phyloP scores from a whole-genome alignment of 768 basidiomycete species.

The Trametes punicea region DNA sequence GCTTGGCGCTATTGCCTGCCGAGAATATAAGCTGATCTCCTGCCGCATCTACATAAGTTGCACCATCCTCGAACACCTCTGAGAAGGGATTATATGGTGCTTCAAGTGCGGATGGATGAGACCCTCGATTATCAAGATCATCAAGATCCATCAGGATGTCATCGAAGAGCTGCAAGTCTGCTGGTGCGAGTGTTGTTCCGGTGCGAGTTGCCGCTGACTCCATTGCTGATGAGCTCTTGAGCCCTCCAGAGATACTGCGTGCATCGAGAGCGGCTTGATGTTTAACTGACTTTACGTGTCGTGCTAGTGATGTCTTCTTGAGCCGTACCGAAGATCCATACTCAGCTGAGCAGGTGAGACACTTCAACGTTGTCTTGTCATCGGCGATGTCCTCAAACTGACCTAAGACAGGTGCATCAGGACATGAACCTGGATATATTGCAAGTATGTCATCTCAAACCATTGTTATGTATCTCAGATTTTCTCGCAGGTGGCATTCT shows the following conservation, averaged over 20 bases:
- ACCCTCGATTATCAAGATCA: no score
- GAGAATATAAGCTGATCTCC: not conserved
- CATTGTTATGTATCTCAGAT: not conserved
- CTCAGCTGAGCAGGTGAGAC: not conserved
- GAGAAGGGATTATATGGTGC: not conserved
- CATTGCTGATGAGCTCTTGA: no score
- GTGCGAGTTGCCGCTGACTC: no score
- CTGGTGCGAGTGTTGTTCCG: not conserved
- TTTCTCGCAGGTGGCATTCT: not conserved
- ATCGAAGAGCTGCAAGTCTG: not conserved
- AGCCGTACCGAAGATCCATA: not conserved
- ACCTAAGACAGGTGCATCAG: not conserved
- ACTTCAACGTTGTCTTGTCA: not conserved
- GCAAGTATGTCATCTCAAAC: not conserved
- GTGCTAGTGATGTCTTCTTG: not conserved
- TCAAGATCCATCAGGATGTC: not conserved
- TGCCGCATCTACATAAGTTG: not conserved
- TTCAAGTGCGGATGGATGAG: no score
- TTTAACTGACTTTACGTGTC: not conserved
- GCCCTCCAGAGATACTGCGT: no score
- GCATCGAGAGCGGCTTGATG: no score
- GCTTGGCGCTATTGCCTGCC: not conserved
- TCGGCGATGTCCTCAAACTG: not conserved
- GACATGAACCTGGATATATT: not conserved
- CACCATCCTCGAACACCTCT: not conserved